These are phyloP conservation scores for Phialocephala subalpina DNA, from an alignment of 2,329 filamentous ascomycete species.

Conservation along the genomic window DNA sequence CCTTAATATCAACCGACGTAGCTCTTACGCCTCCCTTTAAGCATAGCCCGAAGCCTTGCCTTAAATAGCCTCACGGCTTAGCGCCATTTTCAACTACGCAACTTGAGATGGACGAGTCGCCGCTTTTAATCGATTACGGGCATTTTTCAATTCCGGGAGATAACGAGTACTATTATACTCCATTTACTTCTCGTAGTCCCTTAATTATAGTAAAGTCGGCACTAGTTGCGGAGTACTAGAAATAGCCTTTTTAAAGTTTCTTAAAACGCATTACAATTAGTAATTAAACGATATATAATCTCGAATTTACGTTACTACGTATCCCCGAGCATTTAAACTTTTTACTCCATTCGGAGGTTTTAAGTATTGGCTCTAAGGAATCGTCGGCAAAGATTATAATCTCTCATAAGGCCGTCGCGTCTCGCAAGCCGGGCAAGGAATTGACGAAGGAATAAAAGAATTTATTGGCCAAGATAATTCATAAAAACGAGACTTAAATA, in stretches of 20 bases:
- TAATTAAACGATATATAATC: conserved; percentile 18
- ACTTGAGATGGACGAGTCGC: too few relatives aligned
- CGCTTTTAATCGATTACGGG: conserved; percentile 8
- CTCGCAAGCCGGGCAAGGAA: neutral
- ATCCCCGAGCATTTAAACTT: conserved; percentile 6
- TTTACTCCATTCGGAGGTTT: neutral
- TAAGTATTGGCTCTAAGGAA: neutral
- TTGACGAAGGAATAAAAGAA: too few relatives aligned
- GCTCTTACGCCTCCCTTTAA: conserved; percentile 4
- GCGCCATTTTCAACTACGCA: too few relatives aligned
- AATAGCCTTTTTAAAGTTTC: conserved; percentile 34
- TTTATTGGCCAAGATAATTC: too few relatives aligned
- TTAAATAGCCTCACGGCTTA: too few relatives aligned
- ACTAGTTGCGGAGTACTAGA: conserved; percentile 31
- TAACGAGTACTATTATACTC: conserved; percentile 19
- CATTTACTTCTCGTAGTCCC: conserved; percentile 21
- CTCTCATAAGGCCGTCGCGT: conserved; percentile 10
- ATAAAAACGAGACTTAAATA: too few relatives aligned
- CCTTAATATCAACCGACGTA: neutral
- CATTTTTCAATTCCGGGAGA: conserved; percentile 9
- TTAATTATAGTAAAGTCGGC: conserved; percentile 17
- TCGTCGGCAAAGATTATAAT: conserved; percentile 6
- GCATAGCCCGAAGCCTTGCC: too few relatives aligned
- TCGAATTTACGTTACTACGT: conserved; percentile 18
- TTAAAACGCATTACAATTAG: conserved; percentile 26